A percentile compares a stretch with the other conserved stretches of the same genome.
phyloP scores from a whole-genome alignment of 768 basidiomycete species.

The Tephrocybe sp. region DNA sequence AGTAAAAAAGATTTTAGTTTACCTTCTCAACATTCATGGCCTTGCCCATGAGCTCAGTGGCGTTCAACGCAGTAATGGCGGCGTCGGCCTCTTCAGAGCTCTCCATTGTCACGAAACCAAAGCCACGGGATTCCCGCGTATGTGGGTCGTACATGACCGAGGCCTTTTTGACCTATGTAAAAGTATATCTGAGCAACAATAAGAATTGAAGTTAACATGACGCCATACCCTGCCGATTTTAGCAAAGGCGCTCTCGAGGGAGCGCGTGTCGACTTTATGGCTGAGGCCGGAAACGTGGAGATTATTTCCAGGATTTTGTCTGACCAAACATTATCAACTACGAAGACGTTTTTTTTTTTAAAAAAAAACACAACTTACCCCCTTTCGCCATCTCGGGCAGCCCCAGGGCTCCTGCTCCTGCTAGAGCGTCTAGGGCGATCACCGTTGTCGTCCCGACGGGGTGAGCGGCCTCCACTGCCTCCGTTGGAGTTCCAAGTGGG shows the following conservation, averaged over 20 bases:
- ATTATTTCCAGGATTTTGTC: slow-evolving; percentile 67
- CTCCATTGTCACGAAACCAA: slow-evolving; percentile 81
- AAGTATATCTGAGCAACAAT: neutral
- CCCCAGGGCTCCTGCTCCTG: slow-evolving; percentile 74
- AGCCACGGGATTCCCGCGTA: slow-evolving; percentile 60
- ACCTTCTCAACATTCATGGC: slow-evolving; percentile 88
- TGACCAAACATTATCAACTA: slow-evolving; percentile 20
- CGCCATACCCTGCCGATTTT: slow-evolving; percentile 86
- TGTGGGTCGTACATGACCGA: slow-evolving; percentile 74
- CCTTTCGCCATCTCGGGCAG: slow-evolving; percentile 45
- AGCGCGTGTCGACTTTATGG: slow-evolving; percentile 68
- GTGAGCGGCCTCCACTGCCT: slow-evolving; percentile 32
- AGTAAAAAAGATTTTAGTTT: too few species aligned
- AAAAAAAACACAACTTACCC: slow-evolving; percentile 39
- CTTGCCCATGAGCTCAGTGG: slow-evolving; percentile 86
- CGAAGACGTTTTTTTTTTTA: slow-evolving; percentile 25
- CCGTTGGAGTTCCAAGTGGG: slow-evolving; percentile 48
- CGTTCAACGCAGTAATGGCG: slow-evolving; percentile 80
- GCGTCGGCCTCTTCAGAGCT: slow-evolving; percentile 87
- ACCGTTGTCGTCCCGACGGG: slow-evolving; percentile 36
- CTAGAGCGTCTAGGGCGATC: slow-evolving; percentile 65
- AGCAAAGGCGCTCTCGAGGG: slow-evolving; percentile 84
- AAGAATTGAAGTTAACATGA: too few species aligned
- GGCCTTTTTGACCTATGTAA: slow-evolving; percentile 62
- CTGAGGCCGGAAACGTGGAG: slow-evolving; percentile 59